A percentile compares a stretch with the other conserved stretches of the same genome.
Conservation (phyloP, 768 basidiomycete species). For the Xanthoconium purpureum region DNA sequence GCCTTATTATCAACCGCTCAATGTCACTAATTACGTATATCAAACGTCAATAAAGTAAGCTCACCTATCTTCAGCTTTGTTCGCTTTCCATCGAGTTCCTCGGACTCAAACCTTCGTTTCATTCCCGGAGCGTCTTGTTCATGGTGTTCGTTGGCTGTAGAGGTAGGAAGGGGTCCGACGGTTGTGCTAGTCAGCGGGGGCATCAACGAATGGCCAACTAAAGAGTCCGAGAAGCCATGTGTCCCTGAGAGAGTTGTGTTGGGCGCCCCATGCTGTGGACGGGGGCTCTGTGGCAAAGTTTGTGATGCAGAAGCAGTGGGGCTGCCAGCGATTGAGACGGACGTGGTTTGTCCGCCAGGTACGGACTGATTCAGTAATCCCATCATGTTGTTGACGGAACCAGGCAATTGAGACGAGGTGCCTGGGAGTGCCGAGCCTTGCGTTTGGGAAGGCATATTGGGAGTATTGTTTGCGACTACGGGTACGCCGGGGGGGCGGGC, state of each 20-base stretch:
- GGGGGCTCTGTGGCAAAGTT: slow-evolving; percentile 32
- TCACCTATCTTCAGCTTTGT: slow-evolving; percentile 70
- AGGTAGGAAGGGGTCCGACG: slow-evolving; percentile 8
- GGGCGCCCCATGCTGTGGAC: slow-evolving; percentile 23
- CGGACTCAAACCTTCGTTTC: slow-evolving; percentile 70
- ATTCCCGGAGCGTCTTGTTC: slow-evolving; percentile 63
- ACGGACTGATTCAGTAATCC: slow-evolving; percentile 25
- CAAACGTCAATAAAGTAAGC: slow-evolving; percentile 30
- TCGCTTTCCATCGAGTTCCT: slow-evolving; percentile 67
- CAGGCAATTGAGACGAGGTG: slow-evolving; percentile 19
- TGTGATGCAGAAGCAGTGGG: slow-evolving; percentile 26
- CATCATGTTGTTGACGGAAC: slow-evolving; percentile 23
- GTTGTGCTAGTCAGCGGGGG: slow-evolving; percentile 12
- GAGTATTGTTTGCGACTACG: slow-evolving; percentile 11
- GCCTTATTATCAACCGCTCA: slow-evolving; percentile 25
- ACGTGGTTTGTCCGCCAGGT: slow-evolving; percentile 16
- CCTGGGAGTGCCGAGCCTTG: slow-evolving; percentile 10
- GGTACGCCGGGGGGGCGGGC: slow-evolving; percentile 31
- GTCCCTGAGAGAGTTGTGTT: slow-evolving; percentile 24
- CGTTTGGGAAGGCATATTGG: slow-evolving; percentile 18
- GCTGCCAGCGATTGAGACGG: slow-evolving; percentile 22
- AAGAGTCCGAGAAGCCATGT: slow-evolving; percentile 25
- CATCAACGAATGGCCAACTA: slow-evolving; percentile 18
- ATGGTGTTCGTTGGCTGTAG: slow-evolving; percentile 29
- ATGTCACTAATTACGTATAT: slow-evolving; percentile 25